phyloP scores from a whole-genome alignment of 257 asterid genomes.

The Primulina huaijiensis region DNA sequence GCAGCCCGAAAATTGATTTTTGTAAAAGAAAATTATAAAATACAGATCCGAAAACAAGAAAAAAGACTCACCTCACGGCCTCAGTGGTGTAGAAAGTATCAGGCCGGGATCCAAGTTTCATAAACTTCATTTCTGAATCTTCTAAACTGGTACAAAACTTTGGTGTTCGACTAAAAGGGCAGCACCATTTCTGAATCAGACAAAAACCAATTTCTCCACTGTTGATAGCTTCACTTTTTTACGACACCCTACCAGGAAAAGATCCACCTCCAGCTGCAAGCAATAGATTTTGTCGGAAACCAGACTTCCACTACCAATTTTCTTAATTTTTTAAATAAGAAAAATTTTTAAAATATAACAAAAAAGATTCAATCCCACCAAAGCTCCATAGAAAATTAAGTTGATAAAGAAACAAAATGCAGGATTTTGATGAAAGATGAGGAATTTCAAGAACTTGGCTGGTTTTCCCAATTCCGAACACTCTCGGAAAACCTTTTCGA shows the following conservation, averaged over 20 bases:
- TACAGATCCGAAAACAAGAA: neutral
- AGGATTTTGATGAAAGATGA: neutral
- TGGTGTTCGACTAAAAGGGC: constrained; percentile 19
- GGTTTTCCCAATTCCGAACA: constrained; percentile 16
- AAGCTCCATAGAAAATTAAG: constrained; percentile 12
- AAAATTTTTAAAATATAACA: neutral
- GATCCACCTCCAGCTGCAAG: constrained; percentile 45
- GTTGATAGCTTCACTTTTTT: constrained; percentile 33
- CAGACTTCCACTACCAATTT: constrained; percentile 21
- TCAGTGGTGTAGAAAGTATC: constrained; percentile 63
- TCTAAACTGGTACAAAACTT: constrained; percentile 2
- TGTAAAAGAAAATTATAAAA: neutral
- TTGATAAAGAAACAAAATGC: neutral
- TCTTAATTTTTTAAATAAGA: neutral
- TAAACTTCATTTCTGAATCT: constrained; percentile 42
- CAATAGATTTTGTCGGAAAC: constrained; percentile 43
- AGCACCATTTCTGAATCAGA: constrained; percentile 32
- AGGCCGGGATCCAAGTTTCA: constrained; percentile 62
- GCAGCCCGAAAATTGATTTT: neutral
- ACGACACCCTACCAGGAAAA: constrained; percentile 32
- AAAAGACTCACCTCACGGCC: constrained; percentile 41
- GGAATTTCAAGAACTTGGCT: constrained; percentile 15
- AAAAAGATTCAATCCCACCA: constrained; percentile 8
- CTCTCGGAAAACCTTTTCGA: constrained; percentile 29
- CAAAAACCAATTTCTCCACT: constrained; percentile 27